Percentiles rank a stretch among this genome's conserved stretches.
These are phyloP conservation scores for Melampsora abietis-canadensis DNA, from an alignment of 1,284 basidiomycete genomes.

Conservation along the genomic window DNA sequence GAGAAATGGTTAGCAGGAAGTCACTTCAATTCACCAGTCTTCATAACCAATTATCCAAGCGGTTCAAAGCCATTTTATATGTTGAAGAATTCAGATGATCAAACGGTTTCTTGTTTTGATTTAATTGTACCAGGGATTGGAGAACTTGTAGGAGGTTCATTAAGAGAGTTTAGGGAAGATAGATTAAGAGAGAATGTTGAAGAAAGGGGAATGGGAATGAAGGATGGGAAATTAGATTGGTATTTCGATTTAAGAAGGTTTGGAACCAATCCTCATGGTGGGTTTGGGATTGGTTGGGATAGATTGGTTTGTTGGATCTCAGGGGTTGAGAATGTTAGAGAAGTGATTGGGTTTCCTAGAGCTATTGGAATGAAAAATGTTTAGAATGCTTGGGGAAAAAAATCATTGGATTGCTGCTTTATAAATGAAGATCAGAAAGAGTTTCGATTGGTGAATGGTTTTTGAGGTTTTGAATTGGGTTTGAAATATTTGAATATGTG, in stretches of 20 bases:
- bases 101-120: slow-evolving; percentile 83
- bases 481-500: too few relatives aligned
- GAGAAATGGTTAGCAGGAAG: slow-evolving; percentile 79
- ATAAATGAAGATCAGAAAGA: too few relatives aligned
- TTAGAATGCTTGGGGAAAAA: background rate
- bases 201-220: slow-evolving; percentile 60
- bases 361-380: slow-evolving; percentile 58
- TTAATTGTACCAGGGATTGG: slow-evolving; percentile 82
- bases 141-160: slow-evolving; percentile 85
- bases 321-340: slow-evolving; percentile 77
- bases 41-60: slow-evolving; percentile 84
- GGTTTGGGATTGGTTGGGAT: slow-evolving; percentile 91
- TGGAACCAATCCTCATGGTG: slow-evolving; percentile 83
- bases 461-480: too few relatives aligned
- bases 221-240: slow-evolving; percentile 68
- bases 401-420: too few relatives aligned
- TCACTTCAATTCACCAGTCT: slow-evolving; percentile 65
- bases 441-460: too few relatives aligned
- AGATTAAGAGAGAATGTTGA: slow-evolving; percentile 58
- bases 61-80: slow-evolving; percentile 93
- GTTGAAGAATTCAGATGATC: slow-evolving; percentile 51
- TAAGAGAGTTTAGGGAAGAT: slow-evolving; percentile 69
- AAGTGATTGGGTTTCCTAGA: slow-evolving; percentile 85
- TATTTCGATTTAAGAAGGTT: slow-evolving; percentile 73
- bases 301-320: slow-evolving; percentile 77